phyloP scores from a whole-genome alignment of 2,329 filamentous ascomycete species.

The Xylaria sp. region DNA sequence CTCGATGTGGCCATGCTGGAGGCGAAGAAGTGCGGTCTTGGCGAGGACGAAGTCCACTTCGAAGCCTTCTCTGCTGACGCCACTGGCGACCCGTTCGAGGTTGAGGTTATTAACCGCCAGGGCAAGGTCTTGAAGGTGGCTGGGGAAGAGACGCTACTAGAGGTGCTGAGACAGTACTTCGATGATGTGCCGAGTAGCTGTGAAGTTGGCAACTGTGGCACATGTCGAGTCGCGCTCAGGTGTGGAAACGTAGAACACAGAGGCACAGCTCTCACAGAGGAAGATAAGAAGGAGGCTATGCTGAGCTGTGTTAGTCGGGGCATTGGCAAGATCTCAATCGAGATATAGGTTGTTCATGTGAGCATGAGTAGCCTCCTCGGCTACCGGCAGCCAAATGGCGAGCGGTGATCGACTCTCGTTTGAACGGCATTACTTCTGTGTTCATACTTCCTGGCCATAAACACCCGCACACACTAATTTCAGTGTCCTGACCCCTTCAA shows the following conservation, averaged over 20 bases:
- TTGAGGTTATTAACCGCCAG: conserved; percentile 52
- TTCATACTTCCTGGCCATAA: neutral
- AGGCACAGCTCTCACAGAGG: conserved; percentile 52
- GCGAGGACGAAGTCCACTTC: conserved; percentile 60
- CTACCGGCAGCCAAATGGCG: neutral
- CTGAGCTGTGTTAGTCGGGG: conserved; percentile 60
- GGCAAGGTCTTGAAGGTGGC: conserved; percentile 51
- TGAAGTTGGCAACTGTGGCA: conserved; percentile 61
- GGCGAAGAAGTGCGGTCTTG: conserved; percentile 50
- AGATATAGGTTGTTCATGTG: conserved; percentile 46
- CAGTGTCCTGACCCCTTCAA: too few species aligned
- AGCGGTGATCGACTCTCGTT: neutral
- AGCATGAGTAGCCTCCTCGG: neutral
- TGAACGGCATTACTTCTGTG: neutral
- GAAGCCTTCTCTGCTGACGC: conserved; percentile 63
- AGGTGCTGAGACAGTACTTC: conserved; percentile 52
- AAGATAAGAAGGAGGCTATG: conserved; percentile 53
- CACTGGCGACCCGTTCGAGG: conserved; percentile 65
- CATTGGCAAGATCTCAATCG: conserved; percentile 54
- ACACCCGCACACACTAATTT: neutral
- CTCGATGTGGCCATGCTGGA: conserved; percentile 56
- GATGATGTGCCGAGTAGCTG: conserved; percentile 54
- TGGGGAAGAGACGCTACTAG: conserved; percentile 56
- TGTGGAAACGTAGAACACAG: conserved; percentile 54
- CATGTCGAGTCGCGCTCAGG: conserved; percentile 53